Conservation (phyloP, 2,329 filamentous ascomycete genomes). For the Corniculantispora saksenae region DNA sequence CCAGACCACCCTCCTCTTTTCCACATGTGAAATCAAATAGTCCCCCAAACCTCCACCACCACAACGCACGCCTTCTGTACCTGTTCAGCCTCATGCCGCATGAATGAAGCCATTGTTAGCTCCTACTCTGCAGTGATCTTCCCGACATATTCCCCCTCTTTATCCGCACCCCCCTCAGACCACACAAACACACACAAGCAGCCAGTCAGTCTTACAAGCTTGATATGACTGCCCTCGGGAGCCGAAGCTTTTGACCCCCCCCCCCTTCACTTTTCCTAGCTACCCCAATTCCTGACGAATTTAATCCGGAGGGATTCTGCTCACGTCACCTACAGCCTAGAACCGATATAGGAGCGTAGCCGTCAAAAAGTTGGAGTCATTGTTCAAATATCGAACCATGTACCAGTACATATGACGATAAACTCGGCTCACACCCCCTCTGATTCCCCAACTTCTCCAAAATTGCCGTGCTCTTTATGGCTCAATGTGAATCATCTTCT, state of each 20-base stretch:
- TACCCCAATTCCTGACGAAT: slow-evolving; percentile 15
- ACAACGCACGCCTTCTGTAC: background rate
- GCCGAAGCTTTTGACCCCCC: background rate
- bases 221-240: background rate
- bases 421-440: background rate
- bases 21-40: slow-evolving; percentile 7
- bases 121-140: background rate
- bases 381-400: background rate
- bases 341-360: slow-evolving; percentile 8
- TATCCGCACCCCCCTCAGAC: background rate
- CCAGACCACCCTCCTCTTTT: background rate
- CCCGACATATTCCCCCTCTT: background rate
- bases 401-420: slow-evolving; percentile 2
- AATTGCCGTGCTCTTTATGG: no score
- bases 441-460: background rate
- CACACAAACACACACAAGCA: no score
- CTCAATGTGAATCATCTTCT: background rate
- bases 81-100: slow-evolving; percentile 1
- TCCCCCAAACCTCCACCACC: background rate
- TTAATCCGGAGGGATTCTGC: background rate
- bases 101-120: background rate
- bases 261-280: background rate
- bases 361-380: slow-evolving; percentile 17
- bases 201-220: background rate
- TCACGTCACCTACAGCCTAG: no score